Base-by-base conservation (phyloP, 169 alveolate species). In the Plasmodium coatneyi region DNA sequence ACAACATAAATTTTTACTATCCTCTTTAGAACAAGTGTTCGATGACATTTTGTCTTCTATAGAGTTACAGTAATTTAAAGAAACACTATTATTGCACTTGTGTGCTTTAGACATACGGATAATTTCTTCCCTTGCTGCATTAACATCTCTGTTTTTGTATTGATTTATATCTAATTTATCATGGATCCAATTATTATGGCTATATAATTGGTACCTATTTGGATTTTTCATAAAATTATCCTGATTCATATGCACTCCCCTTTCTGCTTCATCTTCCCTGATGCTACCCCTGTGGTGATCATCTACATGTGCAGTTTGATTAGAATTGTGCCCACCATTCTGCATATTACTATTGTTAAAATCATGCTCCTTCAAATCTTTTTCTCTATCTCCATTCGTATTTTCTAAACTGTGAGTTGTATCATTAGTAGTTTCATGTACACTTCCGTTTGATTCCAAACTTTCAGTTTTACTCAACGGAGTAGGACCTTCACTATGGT, bases 1-100 rank as follows among this genome's bases (percentile, higher is more conserved):
- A 39, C 92, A 83, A 66, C 92, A 83, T 34, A 83, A 70, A 66
- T 70, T 9, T 71, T 83, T 60, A n/a, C 16, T 83, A 22, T 70
- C 14, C 16, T 60, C 81, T 19, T 30, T 83, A n/a, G 92, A 16
- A 32, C 92, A 83, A n/a, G 82, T 7, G n/a, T 28, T 52, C 25
- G 39, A n/a, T 19, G 36, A 36, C 12, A 32, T n/a, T 7, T 22
- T 66, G 34, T 30, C 30, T 22, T 39, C 9, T n/a, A 66, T 6
- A 14, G 54, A 66, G n/a, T 66, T 32, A 83, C 92, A 83, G 49
- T 83, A 83, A 4, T 39, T 12, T 41, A 66, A 36, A 12, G 82
- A 60, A 10, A n/a, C n/a, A 34, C 5, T 22, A 12, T 60, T 70
- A n/a, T 49, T 19, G 32, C 92, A 83, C 46, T n/a, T 70, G 28